Conservation (phyloP, 306 rosid genomes). For the Pachyrhizus erosus region DNA sequence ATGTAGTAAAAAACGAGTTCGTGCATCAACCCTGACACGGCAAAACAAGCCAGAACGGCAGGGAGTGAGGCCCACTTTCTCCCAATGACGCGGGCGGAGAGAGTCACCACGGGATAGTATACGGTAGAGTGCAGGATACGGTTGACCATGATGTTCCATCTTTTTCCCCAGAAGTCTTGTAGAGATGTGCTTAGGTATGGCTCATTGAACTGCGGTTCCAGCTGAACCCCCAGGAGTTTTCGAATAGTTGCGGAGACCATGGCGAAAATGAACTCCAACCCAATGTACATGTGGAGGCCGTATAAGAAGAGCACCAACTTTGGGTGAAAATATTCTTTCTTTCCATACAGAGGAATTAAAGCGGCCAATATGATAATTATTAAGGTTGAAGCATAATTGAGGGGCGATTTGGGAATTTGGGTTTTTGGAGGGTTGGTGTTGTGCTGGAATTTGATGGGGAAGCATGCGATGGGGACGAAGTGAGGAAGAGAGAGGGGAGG, state of each 20-base stretch:
- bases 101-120: conserved; percentile 24
- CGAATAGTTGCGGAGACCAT: neutral
- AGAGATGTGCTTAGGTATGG: conserved; percentile 44
- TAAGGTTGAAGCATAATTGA: neutral
- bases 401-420: neutral
- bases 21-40: conserved; percentile 46
- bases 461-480: conserved; percentile 36
- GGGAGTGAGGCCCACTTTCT: conserved; percentile 48
- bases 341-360: conserved; percentile 15
- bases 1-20: conserved; percentile 44
- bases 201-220: conserved; percentile 44
- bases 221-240: conserved; percentile 15
- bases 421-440: neutral
- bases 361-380: neutral
- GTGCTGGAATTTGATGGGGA: conserved; percentile 49
- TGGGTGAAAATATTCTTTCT: conserved; percentile 27
- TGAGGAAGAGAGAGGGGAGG: conserved; percentile 44
- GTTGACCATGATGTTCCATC: conserved; percentile 49
- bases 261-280: conserved; percentile 35
- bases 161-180: conserved; percentile 52
- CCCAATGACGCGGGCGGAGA: neutral
- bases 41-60: conserved; percentile 9
- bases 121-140: conserved; percentile 40
- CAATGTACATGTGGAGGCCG: conserved; percentile 45
- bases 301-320: conserved; percentile 34